Conservation (phyloP, 306 rosid species). For the Medicago lupulina region DNA sequence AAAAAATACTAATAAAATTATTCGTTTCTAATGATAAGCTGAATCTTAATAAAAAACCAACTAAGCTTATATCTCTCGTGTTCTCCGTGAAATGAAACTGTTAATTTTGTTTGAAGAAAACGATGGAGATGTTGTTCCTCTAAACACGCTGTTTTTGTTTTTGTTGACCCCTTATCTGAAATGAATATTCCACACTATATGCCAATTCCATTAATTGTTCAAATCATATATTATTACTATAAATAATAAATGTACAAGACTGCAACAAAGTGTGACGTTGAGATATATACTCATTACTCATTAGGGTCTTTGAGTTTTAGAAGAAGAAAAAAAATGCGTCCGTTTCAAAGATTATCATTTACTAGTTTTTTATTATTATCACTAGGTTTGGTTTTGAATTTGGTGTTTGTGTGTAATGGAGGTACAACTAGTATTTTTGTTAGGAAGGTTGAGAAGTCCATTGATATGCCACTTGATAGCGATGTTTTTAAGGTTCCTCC, state of each 20-base stretch:
- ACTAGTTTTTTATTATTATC: conserved; percentile 15
- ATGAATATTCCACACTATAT: conserved; percentile 20
- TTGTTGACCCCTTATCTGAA: conserved; percentile 1
- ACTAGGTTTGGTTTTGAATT: conserved; percentile 38
- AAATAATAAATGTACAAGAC: not conserved
- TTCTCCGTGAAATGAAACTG: not conserved
- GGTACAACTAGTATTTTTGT: conserved; percentile 57
- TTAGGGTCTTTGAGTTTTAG: not conserved
- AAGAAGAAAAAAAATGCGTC: conserved; percentile 32
- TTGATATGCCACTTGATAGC: conserved; percentile 63
- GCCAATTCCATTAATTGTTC: not conserved
- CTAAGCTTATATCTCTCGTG: not conserved
- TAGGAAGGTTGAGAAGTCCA: conserved; percentile 45
- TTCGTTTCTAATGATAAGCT: too few species aligned
- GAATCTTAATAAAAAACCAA: too few species aligned
- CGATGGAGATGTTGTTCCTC: not conserved
- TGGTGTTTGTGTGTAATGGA: conserved; percentile 54
- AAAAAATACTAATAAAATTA: too few species aligned
- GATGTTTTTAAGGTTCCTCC: conserved; percentile 69
- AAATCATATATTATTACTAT: not conserved
- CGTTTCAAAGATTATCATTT: conserved; percentile 11
- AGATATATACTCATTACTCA: not conserved
- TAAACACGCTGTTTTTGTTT: too few species aligned
- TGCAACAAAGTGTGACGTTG: not conserved
- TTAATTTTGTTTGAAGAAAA: too few species aligned